A percentile compares a stretch with the other conserved stretches of the same genome.
Evolutionary conservation across 371 early-diverging fungal genomes (phyloP).

Genomic region (Rhizopus arrhizus): DNA sequence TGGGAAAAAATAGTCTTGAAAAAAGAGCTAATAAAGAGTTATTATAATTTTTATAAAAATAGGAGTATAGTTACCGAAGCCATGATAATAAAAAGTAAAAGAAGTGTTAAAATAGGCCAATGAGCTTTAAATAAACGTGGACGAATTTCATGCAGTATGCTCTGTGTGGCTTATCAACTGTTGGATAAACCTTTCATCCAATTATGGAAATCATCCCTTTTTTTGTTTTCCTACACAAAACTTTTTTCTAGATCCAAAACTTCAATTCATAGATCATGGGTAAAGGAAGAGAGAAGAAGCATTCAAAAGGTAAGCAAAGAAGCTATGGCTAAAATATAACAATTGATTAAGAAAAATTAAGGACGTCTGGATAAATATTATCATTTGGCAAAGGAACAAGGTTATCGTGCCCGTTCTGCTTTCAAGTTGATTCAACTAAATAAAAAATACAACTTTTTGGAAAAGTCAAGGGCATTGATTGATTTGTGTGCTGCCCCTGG

Average conservation of each 20-base stretch:
- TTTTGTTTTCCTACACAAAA: neutral
- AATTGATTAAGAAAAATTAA: constrained; percentile 4
- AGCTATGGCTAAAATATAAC: neutral
- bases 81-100: constrained; percentile 6
- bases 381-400: constrained; percentile 99
- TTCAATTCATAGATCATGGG: constrained; percentile 31
- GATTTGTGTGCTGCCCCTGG: constrained; percentile 99
- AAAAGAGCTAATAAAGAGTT: constrained; percentile 39
- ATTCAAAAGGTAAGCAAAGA: constrained; percentile 44
- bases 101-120: neutral
- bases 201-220: neutral
- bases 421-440: constrained; percentile 99
- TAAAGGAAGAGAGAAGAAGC: constrained; percentile 54
- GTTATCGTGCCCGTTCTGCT: constrained; percentile 99
- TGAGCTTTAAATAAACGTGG: neutral
- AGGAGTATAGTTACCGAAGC: constrained; percentile 4
- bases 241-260: neutral
- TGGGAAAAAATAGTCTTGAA: constrained; percentile 62
- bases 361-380: constrained; percentile 99
- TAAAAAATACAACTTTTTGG: constrained; percentile 97
- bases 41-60: neutral
- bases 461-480: constrained; percentile 87
- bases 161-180: constrained; percentile 1
- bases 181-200: neutral
- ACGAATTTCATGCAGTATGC: no score